Conservation (phyloP, 768 basidiomycete species). For the Porphyrellus cyaneotinctus region DNA sequence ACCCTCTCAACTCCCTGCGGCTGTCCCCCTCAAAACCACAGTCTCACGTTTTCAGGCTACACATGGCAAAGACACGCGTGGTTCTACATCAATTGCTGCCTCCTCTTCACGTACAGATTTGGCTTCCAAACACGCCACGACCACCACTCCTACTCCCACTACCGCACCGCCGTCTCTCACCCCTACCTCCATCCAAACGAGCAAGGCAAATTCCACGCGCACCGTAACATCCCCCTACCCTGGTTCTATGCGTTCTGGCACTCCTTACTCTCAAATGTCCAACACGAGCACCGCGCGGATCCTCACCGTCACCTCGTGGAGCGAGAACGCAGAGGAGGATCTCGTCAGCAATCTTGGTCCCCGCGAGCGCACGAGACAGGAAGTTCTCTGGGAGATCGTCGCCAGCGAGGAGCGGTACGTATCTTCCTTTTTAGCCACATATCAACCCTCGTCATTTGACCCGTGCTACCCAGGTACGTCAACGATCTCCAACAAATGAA, state of each 20-base stretch:
- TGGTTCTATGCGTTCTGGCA: conserved; percentile 73
- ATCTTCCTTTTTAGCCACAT: neutral
- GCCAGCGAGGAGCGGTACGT: conserved; percentile 88
- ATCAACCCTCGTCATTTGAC: conserved; percentile 15
- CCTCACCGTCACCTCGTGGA: conserved; percentile 81
- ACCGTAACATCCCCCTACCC: conserved; percentile 58
- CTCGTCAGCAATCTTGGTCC: conserved; percentile 91
- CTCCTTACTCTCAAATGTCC: conserved; percentile 80
- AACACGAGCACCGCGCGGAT: conserved; percentile 62
- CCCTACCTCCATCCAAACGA: conserved; percentile 52
- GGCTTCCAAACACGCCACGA: conserved; percentile 40
- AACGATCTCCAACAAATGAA: conserved; percentile 87
- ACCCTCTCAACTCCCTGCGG: conserved; percentile 24
- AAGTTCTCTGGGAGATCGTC: conserved; percentile 96
- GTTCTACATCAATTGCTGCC: conserved; percentile 59
- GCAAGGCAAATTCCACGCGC: conserved; percentile 58
- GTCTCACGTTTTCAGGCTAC: conserved; percentile 74
- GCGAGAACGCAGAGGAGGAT: conserved; percentile 91
- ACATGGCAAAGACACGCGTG: conserved; percentile 65
- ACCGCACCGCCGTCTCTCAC: conserved; percentile 54
- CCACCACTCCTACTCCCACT: conserved; percentile 39
- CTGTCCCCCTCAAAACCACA: conserved; percentile 53
- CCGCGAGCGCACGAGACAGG: conserved; percentile 90
- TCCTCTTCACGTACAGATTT: conserved; percentile 62
- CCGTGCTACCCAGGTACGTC: conserved; percentile 68